These are phyloP conservation scores for Starmerella asiatica DNA, from an alignment of 805 yeast genomes.

Conservation along the genomic window DNA sequence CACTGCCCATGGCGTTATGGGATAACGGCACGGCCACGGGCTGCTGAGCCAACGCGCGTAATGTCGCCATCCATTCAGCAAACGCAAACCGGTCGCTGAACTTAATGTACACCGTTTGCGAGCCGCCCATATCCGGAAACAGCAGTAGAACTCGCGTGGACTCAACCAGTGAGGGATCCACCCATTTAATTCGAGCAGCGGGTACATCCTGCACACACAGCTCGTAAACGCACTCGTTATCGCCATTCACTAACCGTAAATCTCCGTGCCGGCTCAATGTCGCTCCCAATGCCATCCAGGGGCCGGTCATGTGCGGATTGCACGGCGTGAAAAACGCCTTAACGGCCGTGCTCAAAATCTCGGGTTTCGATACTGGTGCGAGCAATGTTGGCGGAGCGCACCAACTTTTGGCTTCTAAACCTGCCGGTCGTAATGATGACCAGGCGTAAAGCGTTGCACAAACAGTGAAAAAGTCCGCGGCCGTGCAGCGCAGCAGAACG, in stretches of 20 bases:
- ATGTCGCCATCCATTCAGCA: slow-evolving; percentile 26
- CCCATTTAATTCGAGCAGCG: slow-evolving; percentile 10
- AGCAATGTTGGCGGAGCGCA: slow-evolving; percentile 11
- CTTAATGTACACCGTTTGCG: slow-evolving; percentile 19
- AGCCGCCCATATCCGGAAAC: slow-evolving; percentile 20
- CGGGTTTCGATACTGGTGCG: slow-evolving; percentile 5
- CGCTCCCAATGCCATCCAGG: slow-evolving; percentile 18
- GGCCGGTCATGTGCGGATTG: slow-evolving; percentile 4
- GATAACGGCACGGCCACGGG: slow-evolving; percentile 19
- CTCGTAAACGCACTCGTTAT: slow-evolving; percentile 5
- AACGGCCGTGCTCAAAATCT: slow-evolving; percentile 17
- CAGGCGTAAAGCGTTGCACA: slow-evolving; percentile 16
- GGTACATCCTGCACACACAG: slow-evolving; percentile 12
- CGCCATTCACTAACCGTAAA: slow-evolving; percentile 8
- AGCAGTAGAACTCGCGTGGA: slow-evolving; percentile 14
- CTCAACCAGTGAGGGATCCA: slow-evolving; percentile 17
- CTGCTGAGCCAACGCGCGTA: slow-evolving; percentile 21
- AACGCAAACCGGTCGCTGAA: slow-evolving; percentile 21
- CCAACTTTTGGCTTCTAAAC: slow-evolving; percentile 18
- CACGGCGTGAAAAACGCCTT: slow-evolving; percentile 16
- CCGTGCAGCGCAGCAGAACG: slow-evolving; percentile 3
- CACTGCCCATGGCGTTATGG: slow-evolving; percentile 10
- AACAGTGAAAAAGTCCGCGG: slow-evolving; percentile 2
- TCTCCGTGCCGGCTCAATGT: slow-evolving; percentile 15
- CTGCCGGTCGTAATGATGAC: slow-evolving; percentile 17